phyloP scores from a whole-genome alignment of 345 rosid genomes.

The Streptanthus diversifolius region DNA sequence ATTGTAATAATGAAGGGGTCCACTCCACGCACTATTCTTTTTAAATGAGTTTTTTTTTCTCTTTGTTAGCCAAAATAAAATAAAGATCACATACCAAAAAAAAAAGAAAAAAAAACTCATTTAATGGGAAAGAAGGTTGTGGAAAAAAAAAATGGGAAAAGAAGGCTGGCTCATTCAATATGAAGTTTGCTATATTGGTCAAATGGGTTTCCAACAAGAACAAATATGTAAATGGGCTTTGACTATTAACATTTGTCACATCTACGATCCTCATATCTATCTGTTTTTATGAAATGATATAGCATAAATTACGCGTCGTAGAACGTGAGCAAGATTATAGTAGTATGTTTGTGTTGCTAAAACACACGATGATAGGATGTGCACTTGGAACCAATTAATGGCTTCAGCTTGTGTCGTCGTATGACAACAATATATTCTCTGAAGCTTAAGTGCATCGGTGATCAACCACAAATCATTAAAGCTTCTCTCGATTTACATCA shows the following conservation, averaged over 20 bases:
- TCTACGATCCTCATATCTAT: background rate
- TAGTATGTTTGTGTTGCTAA: background rate
- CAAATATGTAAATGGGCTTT: background rate
- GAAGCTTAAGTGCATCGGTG: background rate
- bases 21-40: conserved; percentile 5
- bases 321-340: background rate
- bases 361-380: background rate
- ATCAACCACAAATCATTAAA: background rate
- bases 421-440: background rate
- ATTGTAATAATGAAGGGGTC: conserved; percentile 15
- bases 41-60: no score
- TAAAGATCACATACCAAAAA: background rate
- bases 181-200: background rate
- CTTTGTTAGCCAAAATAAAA: no score
- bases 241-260: background rate
- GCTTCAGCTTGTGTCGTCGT: background rate
- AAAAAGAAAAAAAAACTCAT: no score
- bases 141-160: background rate
- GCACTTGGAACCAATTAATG: background rate
- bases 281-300: background rate
- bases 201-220: conserved; percentile 8
- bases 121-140: background rate
- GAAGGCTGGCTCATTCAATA: background rate
- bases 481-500: background rate
- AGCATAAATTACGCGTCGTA: background rate